These are phyloP conservation scores for Elongisporangium undulatum DNA, from an alignment of 352 stramenopile species.

Conservation along the genomic window DNA sequence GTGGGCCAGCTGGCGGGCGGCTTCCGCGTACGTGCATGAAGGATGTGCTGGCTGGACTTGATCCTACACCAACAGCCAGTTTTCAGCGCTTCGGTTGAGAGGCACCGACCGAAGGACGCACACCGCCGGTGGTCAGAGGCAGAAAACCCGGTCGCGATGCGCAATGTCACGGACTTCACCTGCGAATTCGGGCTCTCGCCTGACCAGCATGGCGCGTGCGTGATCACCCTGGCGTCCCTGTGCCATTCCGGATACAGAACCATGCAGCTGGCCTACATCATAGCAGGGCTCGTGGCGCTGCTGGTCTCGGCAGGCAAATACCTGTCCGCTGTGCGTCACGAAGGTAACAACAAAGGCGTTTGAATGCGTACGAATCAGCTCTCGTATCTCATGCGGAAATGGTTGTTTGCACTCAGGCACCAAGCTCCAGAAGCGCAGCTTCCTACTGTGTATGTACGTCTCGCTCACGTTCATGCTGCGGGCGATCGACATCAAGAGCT, in stretches of 20 bases:
- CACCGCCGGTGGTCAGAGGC: background rate
- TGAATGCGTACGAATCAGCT: too few relatives aligned
- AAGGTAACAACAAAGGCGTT: background rate
- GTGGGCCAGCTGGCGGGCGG: background rate
- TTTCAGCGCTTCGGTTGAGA: background rate
- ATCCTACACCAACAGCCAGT: background rate
- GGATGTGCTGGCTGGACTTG: background rate
- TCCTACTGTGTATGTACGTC: conserved; percentile 31
- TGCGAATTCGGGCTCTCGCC: conserved; percentile 17
- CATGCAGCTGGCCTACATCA: conserved; percentile 29
- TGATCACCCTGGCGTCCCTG: conserved; percentile 27
- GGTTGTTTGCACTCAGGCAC: too few relatives aligned
- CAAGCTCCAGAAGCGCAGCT: conserved; percentile 31
- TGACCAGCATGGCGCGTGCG: conserved; percentile 27
- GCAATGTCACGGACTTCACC: conserved; percentile 25
- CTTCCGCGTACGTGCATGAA: background rate
- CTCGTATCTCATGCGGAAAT: too few relatives aligned
- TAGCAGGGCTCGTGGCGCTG: conserved; percentile 15
- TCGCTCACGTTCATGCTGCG: conserved; percentile 29
- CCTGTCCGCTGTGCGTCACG: conserved; percentile 9
- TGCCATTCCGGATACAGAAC: conserved; percentile 16
- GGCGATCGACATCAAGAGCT: conserved; percentile 28
- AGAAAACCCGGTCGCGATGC: background rate
- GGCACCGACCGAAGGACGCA: background rate
- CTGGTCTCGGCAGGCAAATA: conserved; percentile 23